Base-by-base conservation (phyloP, 331 rosid species). In the Rosa hybrid region DNA sequence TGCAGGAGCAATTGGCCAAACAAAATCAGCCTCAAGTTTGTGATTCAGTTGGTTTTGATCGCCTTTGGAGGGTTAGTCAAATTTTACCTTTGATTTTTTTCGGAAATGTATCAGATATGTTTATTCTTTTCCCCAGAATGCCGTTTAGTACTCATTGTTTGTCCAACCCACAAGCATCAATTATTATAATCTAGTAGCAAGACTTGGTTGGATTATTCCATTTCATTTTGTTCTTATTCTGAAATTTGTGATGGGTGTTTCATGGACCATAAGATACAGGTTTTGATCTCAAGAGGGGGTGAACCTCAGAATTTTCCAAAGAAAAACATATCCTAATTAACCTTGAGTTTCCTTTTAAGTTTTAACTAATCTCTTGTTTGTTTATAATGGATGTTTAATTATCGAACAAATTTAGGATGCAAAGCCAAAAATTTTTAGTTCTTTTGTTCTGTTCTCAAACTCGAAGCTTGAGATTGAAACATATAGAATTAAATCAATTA, bases 1-100 rank as follows among this genome's bases (percentile, higher is more conserved):
- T 86, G 82, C 89, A 89, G 97, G 91, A 79, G 39, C 34, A 74
- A 50, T 79, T 83, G 86, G 86, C 86, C 86, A 34, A 49, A 5
- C 50, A 79, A 48, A 48, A 12, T 75, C 74, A 79, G 68, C 74
- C 71, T 69, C 45, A 83, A 79, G 69, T 50, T 79, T 70, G 13
- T 10, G 25, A 79, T 74, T 79, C 83, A 75, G 77, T 57, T 83
- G 56, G 27, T 78, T 60, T 27, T 83, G 25, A 79, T 83, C 74
- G 73, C 86, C 78, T 59, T 79, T 59, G 86, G 83, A 75, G 86
- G 86, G 86, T 83, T 75, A 45, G 71, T 7, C 57, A 65, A 7
- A 69, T 57, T 41, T 16, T 7, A 39, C 72, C 23, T 30, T 72
- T 42, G 11, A 10, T 17, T 51, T 25, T 74, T 38, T n/a, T 13